Evolutionary conservation across 2,329 filamentous ascomycete genomes (phyloP).

Genomic region (Claviceps sorghi): DNA sequence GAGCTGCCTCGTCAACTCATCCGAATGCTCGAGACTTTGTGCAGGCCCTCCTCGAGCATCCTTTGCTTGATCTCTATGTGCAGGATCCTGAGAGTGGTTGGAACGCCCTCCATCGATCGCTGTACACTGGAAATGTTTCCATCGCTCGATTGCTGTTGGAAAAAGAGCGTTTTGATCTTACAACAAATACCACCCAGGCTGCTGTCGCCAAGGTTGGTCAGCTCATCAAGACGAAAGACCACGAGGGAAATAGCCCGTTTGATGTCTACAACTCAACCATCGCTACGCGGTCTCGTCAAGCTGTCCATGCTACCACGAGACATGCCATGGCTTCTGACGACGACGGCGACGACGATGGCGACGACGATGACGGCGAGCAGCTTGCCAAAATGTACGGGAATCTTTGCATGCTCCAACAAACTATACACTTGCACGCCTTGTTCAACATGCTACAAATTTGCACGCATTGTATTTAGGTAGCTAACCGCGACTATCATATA

Average conservation of each 20-base stretch:
- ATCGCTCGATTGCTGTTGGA: slow-evolving; percentile 71
- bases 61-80: slow-evolving; percentile 67
- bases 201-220: slow-evolving; percentile 51
- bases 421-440: background rate
- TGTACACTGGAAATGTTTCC: slow-evolving; percentile 80
- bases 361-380: slow-evolving; percentile 31
- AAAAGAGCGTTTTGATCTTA: slow-evolving; percentile 54
- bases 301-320: slow-evolving; percentile 29
- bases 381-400: slow-evolving; percentile 17
- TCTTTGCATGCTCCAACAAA: background rate
- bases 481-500: slow-evolving; percentile 5
- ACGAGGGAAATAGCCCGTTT: slow-evolving; percentile 86
- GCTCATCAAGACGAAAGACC: slow-evolving; percentile 88
- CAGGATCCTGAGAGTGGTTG: slow-evolving; percentile 89
- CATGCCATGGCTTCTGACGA: slow-evolving; percentile 40
- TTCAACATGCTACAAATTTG: background rate
- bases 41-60: slow-evolving; percentile 64
- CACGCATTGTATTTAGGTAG: background rate
- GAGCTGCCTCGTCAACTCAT: slow-evolving; percentile 63
- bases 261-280: slow-evolving; percentile 86
- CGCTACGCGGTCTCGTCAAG: slow-evolving; percentile 52
- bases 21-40: slow-evolving; percentile 61
- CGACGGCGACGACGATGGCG: slow-evolving; percentile 38
- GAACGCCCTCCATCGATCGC: slow-evolving; percentile 82
- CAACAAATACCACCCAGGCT: slow-evolving; percentile 39